Percentiles rank a stretch among this genome's conserved stretches.
phyloP scores from a whole-genome alignment of 2,329 filamentous ascomycete genomes.

The Ampelomyces quisqualis region DNA sequence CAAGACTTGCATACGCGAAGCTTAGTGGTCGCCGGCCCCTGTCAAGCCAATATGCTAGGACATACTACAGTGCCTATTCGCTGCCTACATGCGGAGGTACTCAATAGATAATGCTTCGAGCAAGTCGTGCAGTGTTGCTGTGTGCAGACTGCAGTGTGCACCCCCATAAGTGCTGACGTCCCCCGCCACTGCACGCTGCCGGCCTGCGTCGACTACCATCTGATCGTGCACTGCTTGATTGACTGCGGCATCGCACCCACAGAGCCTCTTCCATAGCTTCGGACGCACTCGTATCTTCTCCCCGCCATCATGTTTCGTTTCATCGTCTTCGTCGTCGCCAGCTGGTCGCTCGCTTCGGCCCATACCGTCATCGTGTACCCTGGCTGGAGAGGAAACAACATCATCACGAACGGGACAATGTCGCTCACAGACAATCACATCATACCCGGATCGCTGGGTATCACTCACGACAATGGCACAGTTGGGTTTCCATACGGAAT shows the following conservation, averaged over 20 bases:
- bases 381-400: conserved; percentile 82
- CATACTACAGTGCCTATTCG: conserved; percentile 31
- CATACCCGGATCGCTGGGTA: conserved; percentile 49
- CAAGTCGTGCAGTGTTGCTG: conserved; percentile 13
- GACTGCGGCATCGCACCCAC: conserved; percentile 8
- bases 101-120: conserved; percentile 21
- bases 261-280: conserved; percentile 5
- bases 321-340: conserved; percentile 36
- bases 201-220: conserved; percentile 17
- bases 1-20: conserved; percentile 21
- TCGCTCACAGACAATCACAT: conserved; percentile 42
- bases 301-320: conserved; percentile 37
- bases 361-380: conserved; percentile 86
- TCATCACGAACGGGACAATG: conserved; percentile 69
- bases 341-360: conserved; percentile 55
- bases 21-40: conserved; percentile 35
- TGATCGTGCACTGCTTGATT: conserved; percentile 9
- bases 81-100: no score
- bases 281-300: background rate
- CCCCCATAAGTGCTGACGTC: conserved; percentile 32
- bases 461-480: conserved; percentile 48
- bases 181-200: conserved; percentile 33
- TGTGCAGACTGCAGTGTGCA: no score
- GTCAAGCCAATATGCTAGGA: conserved; percentile 32
- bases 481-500: conserved; percentile 76